A percentile compares a stretch with the other conserved stretches of the same genome.
Evolutionary conservation across 331 rosid genomes (phyloP).

Genomic region (Quercus tomentella): DNA sequence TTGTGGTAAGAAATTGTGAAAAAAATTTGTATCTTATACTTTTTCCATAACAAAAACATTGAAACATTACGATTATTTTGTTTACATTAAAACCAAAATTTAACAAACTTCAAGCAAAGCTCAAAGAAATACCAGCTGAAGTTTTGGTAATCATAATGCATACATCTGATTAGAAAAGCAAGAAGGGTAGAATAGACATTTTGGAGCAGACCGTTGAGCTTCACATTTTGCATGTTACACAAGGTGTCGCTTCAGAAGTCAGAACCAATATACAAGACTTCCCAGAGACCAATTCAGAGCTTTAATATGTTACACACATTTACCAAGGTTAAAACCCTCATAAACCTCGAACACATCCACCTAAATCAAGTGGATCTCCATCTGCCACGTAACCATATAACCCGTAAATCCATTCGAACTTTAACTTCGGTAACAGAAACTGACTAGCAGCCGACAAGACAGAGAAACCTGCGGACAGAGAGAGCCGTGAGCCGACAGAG

Average conservation of each 20-base stretch:
- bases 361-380: not conserved
- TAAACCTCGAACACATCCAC: constrained; percentile 11
- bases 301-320: no score
- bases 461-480: constrained; percentile 1
- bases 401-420: not conserved
- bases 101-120: no score
- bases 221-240: not conserved
- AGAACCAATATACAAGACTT: no score
- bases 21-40: no score
- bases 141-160: no score
- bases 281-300: no score
- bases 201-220: not conserved
- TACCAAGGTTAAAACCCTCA: not conserved
- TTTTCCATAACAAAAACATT: no score
- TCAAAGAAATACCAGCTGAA: no score
- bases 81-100: no score
- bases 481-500: constrained; percentile 22
- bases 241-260: not conserved
- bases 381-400: not conserved
- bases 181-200: constrained; percentile 9
- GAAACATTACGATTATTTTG: no score
- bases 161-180: no score
- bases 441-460: constrained; percentile 14
- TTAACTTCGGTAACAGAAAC: not conserved
- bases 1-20: no score